A percentile compares a stretch with the other conserved stretches of the same genome.
Conservation (phyloP, 2,329 filamentous ascomycete species). For the Penicillium vulpinum region DNA sequence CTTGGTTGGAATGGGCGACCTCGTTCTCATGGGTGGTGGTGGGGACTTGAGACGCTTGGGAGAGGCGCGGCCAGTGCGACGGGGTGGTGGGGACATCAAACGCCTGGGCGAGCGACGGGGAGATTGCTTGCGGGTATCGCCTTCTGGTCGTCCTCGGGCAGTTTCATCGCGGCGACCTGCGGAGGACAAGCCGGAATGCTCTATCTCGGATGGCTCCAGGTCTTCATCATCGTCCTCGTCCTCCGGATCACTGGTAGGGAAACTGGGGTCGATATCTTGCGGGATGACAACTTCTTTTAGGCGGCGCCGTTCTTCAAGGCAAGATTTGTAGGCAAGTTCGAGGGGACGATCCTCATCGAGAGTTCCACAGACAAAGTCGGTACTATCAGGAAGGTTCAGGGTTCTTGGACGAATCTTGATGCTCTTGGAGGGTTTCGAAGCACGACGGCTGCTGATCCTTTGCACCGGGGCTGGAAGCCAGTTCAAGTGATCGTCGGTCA, state of each 20-base stretch:
- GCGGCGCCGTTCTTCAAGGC: constrained; percentile 75
- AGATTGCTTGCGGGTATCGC: constrained; percentile 52
- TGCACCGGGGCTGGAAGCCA: constrained; percentile 35
- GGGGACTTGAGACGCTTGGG: constrained; percentile 71
- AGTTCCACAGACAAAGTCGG: constrained; percentile 98
- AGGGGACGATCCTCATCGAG: constrained; percentile 91
- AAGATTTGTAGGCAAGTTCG: constrained; percentile 90
- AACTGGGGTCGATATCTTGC: constrained; percentile 97
- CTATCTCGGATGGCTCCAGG: constrained; percentile 61
- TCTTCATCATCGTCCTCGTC: constrained; percentile 83
- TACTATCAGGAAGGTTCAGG: constrained; percentile 90
- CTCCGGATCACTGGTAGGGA: constrained; percentile 91
- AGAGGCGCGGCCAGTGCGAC: constrained; percentile 56
- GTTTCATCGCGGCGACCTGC: constrained; percentile 51
- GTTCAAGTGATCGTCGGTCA: constrained; percentile 34
- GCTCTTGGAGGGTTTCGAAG: constrained; percentile 38
- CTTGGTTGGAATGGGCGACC: constrained; percentile 49
- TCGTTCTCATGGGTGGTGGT: constrained; percentile 58
- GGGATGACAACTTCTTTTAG: constrained; percentile 80
- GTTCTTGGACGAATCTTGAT: constrained; percentile 65
- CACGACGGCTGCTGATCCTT: constrained; percentile 29
- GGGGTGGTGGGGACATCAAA: constrained; percentile 55
- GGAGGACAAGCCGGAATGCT: constrained; percentile 57
- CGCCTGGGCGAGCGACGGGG: constrained; percentile 63
- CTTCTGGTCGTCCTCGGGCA: constrained; percentile 45